Conservation (phyloP, 2,329 filamentous ascomycete genomes). For the Botrytis pseudocinerea region DNA sequence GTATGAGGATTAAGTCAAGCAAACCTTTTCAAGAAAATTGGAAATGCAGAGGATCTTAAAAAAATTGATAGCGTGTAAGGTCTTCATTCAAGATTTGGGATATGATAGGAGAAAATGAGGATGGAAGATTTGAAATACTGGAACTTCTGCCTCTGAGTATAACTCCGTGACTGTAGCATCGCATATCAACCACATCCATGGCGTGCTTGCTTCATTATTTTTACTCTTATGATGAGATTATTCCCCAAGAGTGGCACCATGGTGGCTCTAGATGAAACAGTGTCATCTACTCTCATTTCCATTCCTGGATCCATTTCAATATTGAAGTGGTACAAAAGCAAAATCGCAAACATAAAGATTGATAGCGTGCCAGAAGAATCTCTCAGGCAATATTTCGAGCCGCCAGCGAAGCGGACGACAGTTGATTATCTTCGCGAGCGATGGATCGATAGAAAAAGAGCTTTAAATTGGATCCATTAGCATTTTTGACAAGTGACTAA, state of each 20-base stretch:
- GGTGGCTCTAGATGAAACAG: background rate
- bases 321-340: background rate
- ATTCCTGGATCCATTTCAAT: background rate
- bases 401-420: background rate
- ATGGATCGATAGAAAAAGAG: background rate
- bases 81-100: background rate
- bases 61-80: background rate
- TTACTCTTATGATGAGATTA: background rate
- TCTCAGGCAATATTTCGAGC: background rate
- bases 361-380: background rate
- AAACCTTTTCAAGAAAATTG: no score
- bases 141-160: background rate
- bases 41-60: background rate
- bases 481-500: background rate
- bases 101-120: background rate
- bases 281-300: background rate
- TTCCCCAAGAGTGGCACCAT: background rate
- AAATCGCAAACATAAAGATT: conserved; percentile 6
- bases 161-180: background rate
- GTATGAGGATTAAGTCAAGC: no score
- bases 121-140: background rate
- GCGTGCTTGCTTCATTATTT: background rate
- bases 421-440: background rate
- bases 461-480: background rate
- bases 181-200: background rate